Percentiles rank a stretch among this genome's conserved stretches.
Evolutionary conservation across 345 rosid species (phyloP).

Genomic region (Brassica incana): DNA sequence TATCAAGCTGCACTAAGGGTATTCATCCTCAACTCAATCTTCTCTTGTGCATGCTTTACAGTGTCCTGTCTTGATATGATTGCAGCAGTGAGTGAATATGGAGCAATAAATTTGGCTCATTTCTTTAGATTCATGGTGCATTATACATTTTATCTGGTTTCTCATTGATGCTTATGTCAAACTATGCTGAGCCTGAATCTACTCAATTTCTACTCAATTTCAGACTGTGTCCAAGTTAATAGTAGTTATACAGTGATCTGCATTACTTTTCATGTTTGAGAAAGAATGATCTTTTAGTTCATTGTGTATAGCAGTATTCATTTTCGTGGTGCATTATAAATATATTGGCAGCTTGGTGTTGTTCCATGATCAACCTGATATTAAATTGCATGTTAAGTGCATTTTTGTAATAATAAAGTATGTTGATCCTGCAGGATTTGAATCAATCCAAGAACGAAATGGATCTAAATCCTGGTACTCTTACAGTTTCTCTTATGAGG

Average conservation of each 20-base stretch:
- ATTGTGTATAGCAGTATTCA: not conserved
- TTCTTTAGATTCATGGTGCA: conserved; percentile 13
- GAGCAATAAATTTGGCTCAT: not conserved
- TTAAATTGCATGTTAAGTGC: not conserved
- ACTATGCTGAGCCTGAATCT: not conserved
- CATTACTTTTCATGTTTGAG: conserved; percentile 9
- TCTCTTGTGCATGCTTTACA: not conserved
- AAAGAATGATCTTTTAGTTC: not conserved
- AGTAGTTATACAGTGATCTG: not conserved
- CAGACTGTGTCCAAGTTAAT: not conserved
- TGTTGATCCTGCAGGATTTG: conserved; percentile 56
- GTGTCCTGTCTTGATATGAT: conserved; percentile 2
- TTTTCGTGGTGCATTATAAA: not conserved
- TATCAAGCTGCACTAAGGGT: conserved; percentile 95
- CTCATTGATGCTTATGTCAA: conserved; percentile 2
- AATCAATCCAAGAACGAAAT: conserved; percentile 76
- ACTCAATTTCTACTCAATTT: not conserved
- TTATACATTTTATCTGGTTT: not conserved
- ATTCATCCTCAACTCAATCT: conserved; percentile 45
- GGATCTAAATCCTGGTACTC: conserved; percentile 62
- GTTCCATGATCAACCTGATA: not conserved
- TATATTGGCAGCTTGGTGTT: not conserved
- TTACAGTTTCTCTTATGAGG: conserved; percentile 76
- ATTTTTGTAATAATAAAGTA: not conserved
- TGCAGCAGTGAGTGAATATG: not conserved